phyloP scores from a whole-genome alignment of 1,284 basidiomycete species.

The Bondarzewia mesenterica region DNA sequence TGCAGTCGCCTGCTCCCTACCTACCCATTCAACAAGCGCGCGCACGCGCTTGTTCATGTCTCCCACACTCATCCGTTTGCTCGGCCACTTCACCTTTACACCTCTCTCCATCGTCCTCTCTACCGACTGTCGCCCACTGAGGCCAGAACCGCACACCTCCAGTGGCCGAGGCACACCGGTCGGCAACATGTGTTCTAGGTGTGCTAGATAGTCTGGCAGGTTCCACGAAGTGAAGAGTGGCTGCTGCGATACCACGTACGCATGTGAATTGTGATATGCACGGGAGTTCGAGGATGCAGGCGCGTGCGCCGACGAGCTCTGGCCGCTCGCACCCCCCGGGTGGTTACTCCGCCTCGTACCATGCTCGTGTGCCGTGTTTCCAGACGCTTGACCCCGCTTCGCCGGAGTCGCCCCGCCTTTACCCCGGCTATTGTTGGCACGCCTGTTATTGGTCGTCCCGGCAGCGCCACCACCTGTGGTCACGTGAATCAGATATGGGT shows the following conservation, averaged over 20 bases:
- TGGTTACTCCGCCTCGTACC: constrained; percentile 35
- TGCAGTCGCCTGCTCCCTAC: constrained; percentile 73
- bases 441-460: constrained; percentile 23
- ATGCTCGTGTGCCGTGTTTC: constrained; percentile 35
- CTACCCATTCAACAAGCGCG: constrained; percentile 88
- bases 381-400: constrained; percentile 26
- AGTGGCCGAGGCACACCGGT: constrained; percentile 67
- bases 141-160: constrained; percentile 50
- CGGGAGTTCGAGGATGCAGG: constrained; percentile 29
- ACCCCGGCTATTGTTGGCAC: constrained; percentile 36
- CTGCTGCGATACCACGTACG: constrained; percentile 68
- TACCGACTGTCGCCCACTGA: constrained; percentile 29
- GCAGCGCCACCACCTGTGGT: constrained; percentile 22
- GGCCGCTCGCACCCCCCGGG: constrained; percentile 19
- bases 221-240: constrained; percentile 78
- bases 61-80: constrained; percentile 87
- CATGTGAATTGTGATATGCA: constrained; percentile 68
- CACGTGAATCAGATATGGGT: constrained; percentile 30
- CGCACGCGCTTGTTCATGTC: constrained; percentile 97
- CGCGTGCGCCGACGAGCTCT: constrained; percentile 31
- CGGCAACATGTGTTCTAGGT: constrained; percentile 82
- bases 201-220: constrained; percentile 89
- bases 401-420: constrained; percentile 37
- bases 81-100: constrained; percentile 90
- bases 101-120: constrained; percentile 74